phyloP scores from a whole-genome alignment of 2,329 filamentous ascomycete species.

The Macroventuria anomochaeta region DNA sequence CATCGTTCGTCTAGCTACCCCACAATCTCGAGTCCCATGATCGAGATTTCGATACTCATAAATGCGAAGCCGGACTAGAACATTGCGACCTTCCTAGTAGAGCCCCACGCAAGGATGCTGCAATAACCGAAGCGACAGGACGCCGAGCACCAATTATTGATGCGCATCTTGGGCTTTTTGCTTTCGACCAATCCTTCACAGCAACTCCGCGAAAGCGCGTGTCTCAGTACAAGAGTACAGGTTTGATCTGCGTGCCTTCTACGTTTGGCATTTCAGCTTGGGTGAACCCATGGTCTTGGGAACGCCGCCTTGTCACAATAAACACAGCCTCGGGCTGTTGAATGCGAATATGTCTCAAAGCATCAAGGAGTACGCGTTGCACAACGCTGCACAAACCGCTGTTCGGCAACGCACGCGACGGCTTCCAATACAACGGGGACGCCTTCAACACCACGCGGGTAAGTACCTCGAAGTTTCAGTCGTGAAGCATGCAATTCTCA shows the following conservation, averaged over 20 bases:
- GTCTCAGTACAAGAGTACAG: slow-evolving; percentile 17
- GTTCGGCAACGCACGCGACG: slow-evolving; percentile 21
- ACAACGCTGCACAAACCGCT: slow-evolving; percentile 27
- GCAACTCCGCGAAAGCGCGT: neutral
- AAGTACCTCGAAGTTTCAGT: neutral
- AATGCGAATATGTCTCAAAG: slow-evolving; percentile 28
- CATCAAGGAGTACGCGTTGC: slow-evolving; percentile 21
- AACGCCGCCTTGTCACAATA: slow-evolving; percentile 17
- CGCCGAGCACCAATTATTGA: neutral
- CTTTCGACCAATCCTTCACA: neutral
- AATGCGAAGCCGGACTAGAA: neutral
- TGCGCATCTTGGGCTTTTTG: neutral
- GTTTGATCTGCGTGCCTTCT: slow-evolving; percentile 19
- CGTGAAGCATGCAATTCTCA: neutral
- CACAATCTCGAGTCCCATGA: neutral
- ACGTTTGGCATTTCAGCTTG: slow-evolving; percentile 22
- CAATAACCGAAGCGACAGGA: neutral
- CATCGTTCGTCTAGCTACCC: neutral
- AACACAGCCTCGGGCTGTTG: slow-evolving; percentile 13
- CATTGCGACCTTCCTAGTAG: neutral
- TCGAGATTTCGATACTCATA: neutral
- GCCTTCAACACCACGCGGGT: slow-evolving; percentile 7
- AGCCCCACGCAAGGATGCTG: neutral
- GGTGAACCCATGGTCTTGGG: slow-evolving; percentile 21
- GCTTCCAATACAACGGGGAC: slow-evolving; percentile 6